phyloP scores from a whole-genome alignment of 1,284 basidiomycete genomes.

The Ustilago tritici region DNA sequence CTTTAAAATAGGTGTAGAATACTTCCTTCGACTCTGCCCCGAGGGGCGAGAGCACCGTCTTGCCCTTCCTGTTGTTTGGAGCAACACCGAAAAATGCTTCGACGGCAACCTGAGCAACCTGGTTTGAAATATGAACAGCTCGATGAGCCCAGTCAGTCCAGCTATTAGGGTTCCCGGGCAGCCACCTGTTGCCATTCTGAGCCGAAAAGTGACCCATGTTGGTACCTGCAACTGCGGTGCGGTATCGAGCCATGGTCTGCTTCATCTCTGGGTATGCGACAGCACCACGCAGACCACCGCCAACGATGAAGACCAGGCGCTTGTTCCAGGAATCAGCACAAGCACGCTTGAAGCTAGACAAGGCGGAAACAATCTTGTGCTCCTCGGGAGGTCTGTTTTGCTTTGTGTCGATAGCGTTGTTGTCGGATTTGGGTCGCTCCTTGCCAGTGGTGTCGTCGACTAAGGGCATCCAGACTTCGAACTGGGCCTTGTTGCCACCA shows the following conservation, averaged over 20 bases:
- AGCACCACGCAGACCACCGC: conserved; percentile 40
- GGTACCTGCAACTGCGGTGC: conserved; percentile 36
- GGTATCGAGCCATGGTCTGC: conserved; percentile 49
- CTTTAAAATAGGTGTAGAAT: conserved; percentile 52
- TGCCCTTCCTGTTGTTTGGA: neutral
- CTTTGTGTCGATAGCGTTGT: neutral
- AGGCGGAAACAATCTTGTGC: neutral
- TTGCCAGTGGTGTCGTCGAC: conserved; percentile 8
- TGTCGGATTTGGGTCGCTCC: neutral
- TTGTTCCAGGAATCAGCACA: conserved; percentile 36
- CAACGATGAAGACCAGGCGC: conserved; percentile 44
- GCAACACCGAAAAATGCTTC: conserved; percentile 43
- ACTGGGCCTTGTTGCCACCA: conserved; percentile 25
- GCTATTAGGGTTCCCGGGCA: conserved; percentile 22
- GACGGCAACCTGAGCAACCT: conserved; percentile 37
- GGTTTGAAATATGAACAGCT: conserved; percentile 39
- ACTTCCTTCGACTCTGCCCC: neutral
- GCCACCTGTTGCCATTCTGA: conserved; percentile 22
- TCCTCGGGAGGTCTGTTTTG: neutral
- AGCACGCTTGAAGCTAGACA: conserved; percentile 25
- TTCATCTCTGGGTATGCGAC: conserved; percentile 52
- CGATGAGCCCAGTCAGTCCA: conserved; percentile 49
- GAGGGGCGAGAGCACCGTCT: neutral
- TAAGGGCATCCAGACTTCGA: conserved; percentile 53
- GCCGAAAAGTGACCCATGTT: conserved; percentile 51